Evolutionary conservation across 2,329 filamentous ascomycete genomes (phyloP).

Genomic region (Pseudogymnoascus sp.): DNA sequence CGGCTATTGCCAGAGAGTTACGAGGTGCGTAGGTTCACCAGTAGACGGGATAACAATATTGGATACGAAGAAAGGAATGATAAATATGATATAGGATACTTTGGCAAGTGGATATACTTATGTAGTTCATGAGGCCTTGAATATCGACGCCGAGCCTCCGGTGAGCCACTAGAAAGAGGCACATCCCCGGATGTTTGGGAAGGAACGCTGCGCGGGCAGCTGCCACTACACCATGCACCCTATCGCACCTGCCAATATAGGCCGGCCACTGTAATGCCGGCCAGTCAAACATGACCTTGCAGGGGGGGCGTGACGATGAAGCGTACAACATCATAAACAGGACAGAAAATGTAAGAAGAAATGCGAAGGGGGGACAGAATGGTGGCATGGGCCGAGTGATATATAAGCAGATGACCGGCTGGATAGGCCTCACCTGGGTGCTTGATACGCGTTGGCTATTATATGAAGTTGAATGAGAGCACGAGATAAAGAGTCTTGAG

Average conservation of each 20-base stretch:
- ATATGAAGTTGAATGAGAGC: not conserved
- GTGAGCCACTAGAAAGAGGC: not conserved
- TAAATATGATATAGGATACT: not conserved
- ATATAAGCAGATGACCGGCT: not conserved
- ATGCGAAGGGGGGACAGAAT: not conserved
- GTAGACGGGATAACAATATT: not conserved
- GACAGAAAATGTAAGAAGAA: not conserved
- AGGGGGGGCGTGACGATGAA: not conserved
- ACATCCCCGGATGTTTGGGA: not conserved
- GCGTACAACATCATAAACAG: not conserved
- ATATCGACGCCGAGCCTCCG: not conserved
- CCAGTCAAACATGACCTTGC: constrained; percentile 2
- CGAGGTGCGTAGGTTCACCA: not conserved
- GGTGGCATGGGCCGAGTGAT: not conserved
- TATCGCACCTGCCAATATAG: not conserved
- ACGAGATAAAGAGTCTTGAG: not conserved
- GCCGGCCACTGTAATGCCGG: not conserved
- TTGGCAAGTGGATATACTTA: constrained; percentile 1
- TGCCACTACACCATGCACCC: not conserved
- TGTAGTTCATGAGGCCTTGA: not conserved
- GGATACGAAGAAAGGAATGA: not conserved
- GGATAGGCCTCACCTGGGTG: not conserved
- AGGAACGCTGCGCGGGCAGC: not conserved
- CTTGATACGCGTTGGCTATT: not conserved
- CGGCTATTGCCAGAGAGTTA: not conserved